A percentile compares a stretch with the other conserved stretches of the same genome.
These are phyloP conservation scores for Thielaviopsis euricoi DNA, from an alignment of 2,329 filamentous ascomycete species.

Conservation along the genomic window DNA sequence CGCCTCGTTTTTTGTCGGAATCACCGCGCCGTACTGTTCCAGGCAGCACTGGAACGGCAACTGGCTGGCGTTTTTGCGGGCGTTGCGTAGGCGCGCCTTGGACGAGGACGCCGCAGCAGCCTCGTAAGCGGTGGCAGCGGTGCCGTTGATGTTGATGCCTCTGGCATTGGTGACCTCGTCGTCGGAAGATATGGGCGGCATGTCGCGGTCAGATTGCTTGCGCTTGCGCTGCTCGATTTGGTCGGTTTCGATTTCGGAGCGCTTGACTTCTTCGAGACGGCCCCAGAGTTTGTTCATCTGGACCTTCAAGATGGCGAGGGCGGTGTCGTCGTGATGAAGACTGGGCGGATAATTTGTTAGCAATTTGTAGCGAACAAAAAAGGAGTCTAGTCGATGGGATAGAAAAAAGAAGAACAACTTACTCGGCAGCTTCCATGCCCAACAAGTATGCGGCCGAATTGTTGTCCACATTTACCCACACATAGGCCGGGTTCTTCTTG, in stretches of 20 bases:
- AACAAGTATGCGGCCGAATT: conserved; percentile 31
- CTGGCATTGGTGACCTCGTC: conserved; percentile 14
- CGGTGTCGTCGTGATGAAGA: conserved; percentile 34
- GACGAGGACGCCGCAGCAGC: too few relatives aligned
- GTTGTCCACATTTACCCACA: conserved; percentile 53
- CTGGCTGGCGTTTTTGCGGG: background rate
- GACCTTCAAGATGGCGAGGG: conserved; percentile 42
- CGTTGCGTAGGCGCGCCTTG: background rate
- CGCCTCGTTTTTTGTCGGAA: conserved; percentile 22
- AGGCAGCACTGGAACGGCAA: conserved; percentile 54
- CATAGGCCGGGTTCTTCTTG: conserved; percentile 16
- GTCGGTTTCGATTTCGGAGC: conserved; percentile 15
- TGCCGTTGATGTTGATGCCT: background rate
- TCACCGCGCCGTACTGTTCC: conserved; percentile 48
- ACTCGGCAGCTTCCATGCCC: conserved; percentile 31
- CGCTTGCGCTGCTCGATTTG: conserved; percentile 15
- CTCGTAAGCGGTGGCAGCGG: too few relatives aligned
- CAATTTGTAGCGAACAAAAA: too few relatives aligned
- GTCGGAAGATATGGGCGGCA: conserved; percentile 24
- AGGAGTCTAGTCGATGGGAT: background rate
- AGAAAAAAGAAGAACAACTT: conserved; percentile 1
- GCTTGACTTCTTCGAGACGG: conserved; percentile 58
- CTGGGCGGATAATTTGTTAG: conserved; percentile 19
- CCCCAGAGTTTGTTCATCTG: conserved; percentile 73
- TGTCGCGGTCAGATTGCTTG: conserved; percentile 14